A percentile compares a stretch with the other conserved stretches of the same genome.
phyloP scores from a whole-genome alignment of 148 eudicot genomes.

The Nepenthes mirabilis region DNA sequence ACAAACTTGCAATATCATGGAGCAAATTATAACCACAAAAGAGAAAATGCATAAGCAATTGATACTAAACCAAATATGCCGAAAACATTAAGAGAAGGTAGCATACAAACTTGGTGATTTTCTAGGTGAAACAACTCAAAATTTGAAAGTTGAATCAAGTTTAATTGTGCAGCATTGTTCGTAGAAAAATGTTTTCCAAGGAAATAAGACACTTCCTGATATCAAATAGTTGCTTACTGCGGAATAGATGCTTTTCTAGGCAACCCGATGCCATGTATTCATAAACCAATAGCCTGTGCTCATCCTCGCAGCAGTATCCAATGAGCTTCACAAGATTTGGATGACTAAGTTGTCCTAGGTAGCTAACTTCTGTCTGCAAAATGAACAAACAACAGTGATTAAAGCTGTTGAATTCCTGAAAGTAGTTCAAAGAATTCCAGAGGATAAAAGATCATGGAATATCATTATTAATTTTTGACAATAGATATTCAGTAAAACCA shows the following conservation, averaged over 20 bases:
- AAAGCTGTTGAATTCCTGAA: neutral
- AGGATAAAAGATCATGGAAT: too few relatives aligned
- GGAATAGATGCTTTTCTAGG: slow-evolving; percentile 79
- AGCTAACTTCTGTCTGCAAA: slow-evolving; percentile 73
- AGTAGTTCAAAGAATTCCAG: too few relatives aligned
- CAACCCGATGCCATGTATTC: slow-evolving; percentile 82
- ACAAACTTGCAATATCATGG: too few relatives aligned
- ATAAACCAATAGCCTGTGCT: slow-evolving; percentile 71
- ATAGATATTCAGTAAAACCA: too few relatives aligned
- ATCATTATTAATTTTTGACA: too few relatives aligned
- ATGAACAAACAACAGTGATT: slow-evolving; percentile 4
- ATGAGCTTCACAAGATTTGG: slow-evolving; percentile 76
- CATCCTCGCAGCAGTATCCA: slow-evolving; percentile 83
- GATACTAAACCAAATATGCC: too few relatives aligned
- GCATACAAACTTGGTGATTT: neutral
- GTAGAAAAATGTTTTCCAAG: neutral
- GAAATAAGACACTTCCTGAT: neutral
- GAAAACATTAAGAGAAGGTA: neutral
- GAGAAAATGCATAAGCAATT: too few relatives aligned
- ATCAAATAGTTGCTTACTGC: slow-evolving; percentile 44
- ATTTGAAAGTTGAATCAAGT: neutral
- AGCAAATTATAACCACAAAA: too few relatives aligned
- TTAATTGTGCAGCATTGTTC: neutral
- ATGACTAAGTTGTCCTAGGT: slow-evolving; percentile 73
- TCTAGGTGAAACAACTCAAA: neutral